Evolutionary conservation across 208 protist species (phyloP).

Genomic region (Trypanosoma avium): DNA sequence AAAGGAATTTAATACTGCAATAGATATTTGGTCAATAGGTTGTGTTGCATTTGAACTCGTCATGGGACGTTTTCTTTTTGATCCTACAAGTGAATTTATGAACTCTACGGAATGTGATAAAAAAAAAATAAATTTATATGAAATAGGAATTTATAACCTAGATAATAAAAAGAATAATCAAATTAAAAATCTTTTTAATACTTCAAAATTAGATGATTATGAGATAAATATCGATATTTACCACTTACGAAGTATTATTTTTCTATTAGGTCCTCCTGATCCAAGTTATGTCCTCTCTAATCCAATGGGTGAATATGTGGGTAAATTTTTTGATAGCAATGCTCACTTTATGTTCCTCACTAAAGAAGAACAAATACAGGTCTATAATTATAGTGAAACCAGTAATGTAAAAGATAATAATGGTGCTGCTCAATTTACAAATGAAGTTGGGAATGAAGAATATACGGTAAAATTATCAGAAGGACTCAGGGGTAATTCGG

Average conservation of each 20-base stretch:
- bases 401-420: background rate
- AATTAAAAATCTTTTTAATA: background rate
- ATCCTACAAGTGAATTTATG: conserved; percentile 28
- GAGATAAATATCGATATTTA: conserved; percentile 55
- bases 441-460: background rate
- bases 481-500: conserved; percentile 6
- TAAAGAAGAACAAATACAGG: conserved; percentile 28
- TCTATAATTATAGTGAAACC: conserved; percentile 25
- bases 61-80: conserved; percentile 63
- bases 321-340: conserved; percentile 50
- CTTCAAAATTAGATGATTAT: conserved; percentile 34
- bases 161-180: background rate
- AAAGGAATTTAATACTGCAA: conserved; percentile 45
- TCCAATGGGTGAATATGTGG: conserved; percentile 40
- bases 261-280: conserved; percentile 55
- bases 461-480: background rate
- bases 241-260: conserved; percentile 54
- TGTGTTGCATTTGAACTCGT: conserved; percentile 85
- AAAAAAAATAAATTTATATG: background rate
- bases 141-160: too few relatives aligned
- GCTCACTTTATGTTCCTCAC: conserved; percentile 47
- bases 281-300: conserved; percentile 29
- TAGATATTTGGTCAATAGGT: conserved; percentile 78
- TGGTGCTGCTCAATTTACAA: background rate
- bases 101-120: background rate